phyloP scores from a whole-genome alignment of 257 asterid genomes.

The Solanum ossicruentum region DNA sequence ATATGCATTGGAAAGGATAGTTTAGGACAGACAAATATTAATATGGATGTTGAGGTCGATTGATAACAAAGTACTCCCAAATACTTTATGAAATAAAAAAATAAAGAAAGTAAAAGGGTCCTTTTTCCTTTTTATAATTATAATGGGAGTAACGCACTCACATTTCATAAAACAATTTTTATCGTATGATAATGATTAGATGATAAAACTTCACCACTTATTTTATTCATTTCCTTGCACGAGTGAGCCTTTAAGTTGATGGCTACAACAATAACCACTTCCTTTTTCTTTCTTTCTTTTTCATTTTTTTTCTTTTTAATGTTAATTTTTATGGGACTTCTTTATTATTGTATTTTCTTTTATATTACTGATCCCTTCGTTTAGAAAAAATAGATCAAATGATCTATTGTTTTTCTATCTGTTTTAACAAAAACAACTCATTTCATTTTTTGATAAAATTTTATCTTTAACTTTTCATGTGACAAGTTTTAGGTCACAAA shows the following conservation, averaged over 20 bases:
- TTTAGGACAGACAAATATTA: background rate
- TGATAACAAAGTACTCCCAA: background rate
- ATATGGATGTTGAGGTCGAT: background rate
- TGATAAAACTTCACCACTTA: constrained; percentile 10
- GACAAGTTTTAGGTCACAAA: too few relatives aligned
- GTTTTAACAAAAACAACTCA: too few relatives aligned
- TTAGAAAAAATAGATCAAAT: too few relatives aligned
- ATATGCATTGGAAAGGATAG: background rate
- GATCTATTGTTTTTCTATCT: too few relatives aligned
- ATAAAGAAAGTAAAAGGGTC: background rate
- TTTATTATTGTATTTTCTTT: too few relatives aligned
- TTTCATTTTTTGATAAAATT: too few relatives aligned
- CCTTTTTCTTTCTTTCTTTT: background rate
- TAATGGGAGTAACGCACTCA: constrained; percentile 7
- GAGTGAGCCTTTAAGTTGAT: constrained; percentile 24
- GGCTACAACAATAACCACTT: background rate
- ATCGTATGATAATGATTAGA: constrained; percentile 35
- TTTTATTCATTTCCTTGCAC: constrained; percentile 25
- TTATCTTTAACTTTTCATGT: too few relatives aligned
- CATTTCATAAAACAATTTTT: constrained; percentile 12
- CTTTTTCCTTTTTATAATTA: too few relatives aligned
- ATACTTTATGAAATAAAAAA: too few relatives aligned
- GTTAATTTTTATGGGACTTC: background rate
- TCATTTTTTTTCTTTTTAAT: too few relatives aligned
- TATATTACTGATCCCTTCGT: too few relatives aligned